Percentiles rank a stretch among this genome's conserved stretches.
Conservation (phyloP, 495 filamentous ascomycete genomes). For the Hypoxylon lienhwacheense region DNA sequence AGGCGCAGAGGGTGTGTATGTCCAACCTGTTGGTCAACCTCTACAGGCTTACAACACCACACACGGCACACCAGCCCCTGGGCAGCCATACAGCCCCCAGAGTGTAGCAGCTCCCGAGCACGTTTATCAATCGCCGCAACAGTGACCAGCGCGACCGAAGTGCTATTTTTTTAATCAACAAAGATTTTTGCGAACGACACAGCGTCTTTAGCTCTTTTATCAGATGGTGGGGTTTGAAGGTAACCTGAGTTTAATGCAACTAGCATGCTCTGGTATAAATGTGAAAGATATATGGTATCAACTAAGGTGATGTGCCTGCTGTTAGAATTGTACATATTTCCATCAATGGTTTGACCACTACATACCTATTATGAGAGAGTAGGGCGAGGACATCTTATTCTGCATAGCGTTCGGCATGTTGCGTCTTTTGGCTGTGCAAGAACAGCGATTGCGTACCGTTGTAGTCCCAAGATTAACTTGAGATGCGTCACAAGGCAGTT, state of each 20-base stretch:
- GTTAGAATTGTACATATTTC: slow-evolving; percentile 6
- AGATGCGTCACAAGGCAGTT: too few species aligned
- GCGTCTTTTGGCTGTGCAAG: too few species aligned
- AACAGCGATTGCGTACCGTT: too few species aligned
- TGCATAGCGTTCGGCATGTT: too few species aligned
- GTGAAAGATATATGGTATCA: not conserved
- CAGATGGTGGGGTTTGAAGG: not conserved
- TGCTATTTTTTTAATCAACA: not conserved
- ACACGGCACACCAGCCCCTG: slow-evolving; percentile 19
- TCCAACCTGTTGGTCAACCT: slow-evolving; percentile 10
- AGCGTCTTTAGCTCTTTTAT: slow-evolving; percentile 9
- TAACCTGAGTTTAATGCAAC: not conserved
- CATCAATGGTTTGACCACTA: not conserved
- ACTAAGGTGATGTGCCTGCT: not conserved
- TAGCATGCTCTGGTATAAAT: not conserved
- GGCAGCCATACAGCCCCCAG: slow-evolving; percentile 27
- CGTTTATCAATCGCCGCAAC: slow-evolving; percentile 14
- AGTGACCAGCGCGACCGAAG: not conserved
- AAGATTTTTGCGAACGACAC: slow-evolving; percentile 3
- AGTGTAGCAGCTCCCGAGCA: slow-evolving; percentile 16
- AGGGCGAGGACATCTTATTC: too few species aligned
- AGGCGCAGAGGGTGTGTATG: slow-evolving; percentile 26
- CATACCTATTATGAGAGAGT: not conserved
- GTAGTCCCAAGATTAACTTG: too few species aligned
- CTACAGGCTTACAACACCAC: slow-evolving; percentile 13